Percentiles rank a stretch among this genome's conserved stretches.
Conservation (phyloP, 2,329 filamentous ascomycete species). For the Metarhizium rileyi region DNA sequence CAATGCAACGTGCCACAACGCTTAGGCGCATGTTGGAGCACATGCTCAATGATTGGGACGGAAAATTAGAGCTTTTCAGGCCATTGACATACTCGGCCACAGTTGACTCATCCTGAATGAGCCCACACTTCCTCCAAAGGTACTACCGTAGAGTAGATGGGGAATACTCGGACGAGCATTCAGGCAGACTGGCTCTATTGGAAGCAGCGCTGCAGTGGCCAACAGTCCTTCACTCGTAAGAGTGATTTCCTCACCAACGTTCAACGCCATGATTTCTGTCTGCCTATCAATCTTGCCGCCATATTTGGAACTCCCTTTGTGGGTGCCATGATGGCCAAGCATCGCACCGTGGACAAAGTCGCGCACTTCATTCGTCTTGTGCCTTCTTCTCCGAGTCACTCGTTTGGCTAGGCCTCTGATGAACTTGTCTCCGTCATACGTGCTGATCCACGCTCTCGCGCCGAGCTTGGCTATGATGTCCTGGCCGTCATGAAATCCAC, state of each 20-base stretch:
- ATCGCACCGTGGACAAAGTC: constrained; percentile 16
- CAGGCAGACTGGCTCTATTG: background rate
- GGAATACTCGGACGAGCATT: constrained; percentile 4
- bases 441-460: constrained; percentile 27
- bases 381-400: constrained; percentile 37
- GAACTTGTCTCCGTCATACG: constrained; percentile 39
- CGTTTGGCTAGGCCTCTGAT: constrained; percentile 41
- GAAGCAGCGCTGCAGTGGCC: constrained; percentile 5
- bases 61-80: background rate
- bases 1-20: background rate
- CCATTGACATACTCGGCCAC: background rate
- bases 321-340: background rate
- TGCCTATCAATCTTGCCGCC: constrained; percentile 7
- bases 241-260: constrained; percentile 31
- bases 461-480: constrained; percentile 24
- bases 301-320: constrained; percentile 5
- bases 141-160: background rate
- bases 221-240: constrained; percentile 31
- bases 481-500: constrained; percentile 45
- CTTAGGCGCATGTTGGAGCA: background rate
- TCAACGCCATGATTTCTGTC: constrained; percentile 33
- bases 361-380: constrained; percentile 34
- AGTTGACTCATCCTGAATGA: background rate
- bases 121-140: background rate
- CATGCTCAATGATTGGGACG: background rate